phyloP scores from a whole-genome alignment of 345 rosid genomes.

The Aethionema arabicum region DNA sequence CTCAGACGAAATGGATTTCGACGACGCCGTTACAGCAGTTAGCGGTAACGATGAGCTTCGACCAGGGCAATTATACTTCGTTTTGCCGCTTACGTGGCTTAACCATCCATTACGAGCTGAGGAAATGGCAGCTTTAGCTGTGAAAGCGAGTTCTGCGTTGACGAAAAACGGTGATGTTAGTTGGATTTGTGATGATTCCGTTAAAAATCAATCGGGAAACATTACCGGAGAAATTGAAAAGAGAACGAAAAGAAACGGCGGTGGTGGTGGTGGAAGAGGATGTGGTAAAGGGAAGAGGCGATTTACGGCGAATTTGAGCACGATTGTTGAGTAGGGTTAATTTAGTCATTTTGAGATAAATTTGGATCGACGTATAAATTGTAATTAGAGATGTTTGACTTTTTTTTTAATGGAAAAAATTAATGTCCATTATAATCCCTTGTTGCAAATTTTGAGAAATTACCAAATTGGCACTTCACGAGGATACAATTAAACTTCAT shows the following conservation, averaged over 20 bases:
- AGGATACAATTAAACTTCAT: no score
- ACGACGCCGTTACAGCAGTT: slow-evolving; percentile 67
- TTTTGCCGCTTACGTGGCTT: slow-evolving; percentile 64
- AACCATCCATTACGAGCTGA: slow-evolving; percentile 64
- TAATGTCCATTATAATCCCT: slow-evolving; percentile 8
- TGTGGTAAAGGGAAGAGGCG: slow-evolving; percentile 43
- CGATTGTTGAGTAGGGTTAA: slow-evolving; percentile 68
- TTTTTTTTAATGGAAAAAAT: slow-evolving; percentile 13
- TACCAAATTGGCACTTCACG: background rate
- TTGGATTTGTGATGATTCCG: slow-evolving; percentile 23
- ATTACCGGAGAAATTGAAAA: background rate
- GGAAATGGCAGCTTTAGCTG: slow-evolving; percentile 98
- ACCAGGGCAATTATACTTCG: slow-evolving; percentile 87
- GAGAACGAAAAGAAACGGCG: slow-evolving; percentile 1
- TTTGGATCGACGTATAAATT: slow-evolving; percentile 20
- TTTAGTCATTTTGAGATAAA: slow-evolving; percentile 17
- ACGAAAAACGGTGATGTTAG: slow-evolving; percentile 29
- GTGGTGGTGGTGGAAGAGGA: slow-evolving; percentile 26
- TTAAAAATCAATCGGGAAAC: slow-evolving; percentile 3
- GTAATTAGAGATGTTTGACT: slow-evolving; percentile 35
- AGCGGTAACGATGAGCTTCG: slow-evolving; percentile 71
- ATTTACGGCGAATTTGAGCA: slow-evolving; percentile 55
- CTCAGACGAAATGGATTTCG: slow-evolving; percentile 97
- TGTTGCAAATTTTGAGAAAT: slow-evolving; percentile 25
- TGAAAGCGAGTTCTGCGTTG: slow-evolving; percentile 92